Conservation (phyloP, 116 monocot species). For the Trichopus zeylanicus region DNA sequence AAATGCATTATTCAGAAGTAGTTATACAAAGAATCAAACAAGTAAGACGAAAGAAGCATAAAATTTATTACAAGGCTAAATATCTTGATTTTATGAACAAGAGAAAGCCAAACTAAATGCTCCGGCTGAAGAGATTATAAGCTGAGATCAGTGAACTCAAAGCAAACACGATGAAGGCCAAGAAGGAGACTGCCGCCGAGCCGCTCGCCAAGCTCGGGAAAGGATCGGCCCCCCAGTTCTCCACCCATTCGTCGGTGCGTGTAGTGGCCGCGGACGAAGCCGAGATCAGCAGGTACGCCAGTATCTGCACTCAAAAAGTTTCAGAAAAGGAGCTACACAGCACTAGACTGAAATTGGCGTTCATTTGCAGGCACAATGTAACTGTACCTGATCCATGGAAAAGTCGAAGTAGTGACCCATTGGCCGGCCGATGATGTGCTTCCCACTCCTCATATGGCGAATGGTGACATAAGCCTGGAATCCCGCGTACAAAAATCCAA, state of each 20-base stretch:
- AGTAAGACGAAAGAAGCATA: no score
- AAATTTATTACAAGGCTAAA: no score
- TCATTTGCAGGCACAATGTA: no score
- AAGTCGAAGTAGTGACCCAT: conserved; percentile 30
- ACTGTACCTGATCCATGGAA: conserved; percentile 51
- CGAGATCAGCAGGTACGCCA: conserved; percentile 58
- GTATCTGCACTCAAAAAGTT: conserved; percentile 23
- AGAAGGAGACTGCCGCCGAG: conserved; percentile 41
- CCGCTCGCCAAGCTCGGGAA: conserved; percentile 50
- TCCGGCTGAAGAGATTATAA: conserved; percentile 27
- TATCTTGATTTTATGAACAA: no score
- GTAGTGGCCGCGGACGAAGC: conserved; percentile 52
- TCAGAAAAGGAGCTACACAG: no score
- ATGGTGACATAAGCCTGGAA: no score
- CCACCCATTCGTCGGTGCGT: conserved; percentile 35
- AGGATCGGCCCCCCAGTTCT: conserved; percentile 54
- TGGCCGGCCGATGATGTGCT: conserved; percentile 21
- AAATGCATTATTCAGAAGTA: no score
- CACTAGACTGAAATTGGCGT: no score
- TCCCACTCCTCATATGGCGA: conserved; percentile 12
- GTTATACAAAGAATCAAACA: no score
- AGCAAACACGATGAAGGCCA: conserved; percentile 51
- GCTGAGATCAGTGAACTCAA: conserved; percentile 53
- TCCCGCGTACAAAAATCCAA: conserved; percentile 45
- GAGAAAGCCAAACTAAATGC: conserved; percentile 9